Conservation (phyloP, 768 basidiomycete species). For the Amanita rubescens region DNA sequence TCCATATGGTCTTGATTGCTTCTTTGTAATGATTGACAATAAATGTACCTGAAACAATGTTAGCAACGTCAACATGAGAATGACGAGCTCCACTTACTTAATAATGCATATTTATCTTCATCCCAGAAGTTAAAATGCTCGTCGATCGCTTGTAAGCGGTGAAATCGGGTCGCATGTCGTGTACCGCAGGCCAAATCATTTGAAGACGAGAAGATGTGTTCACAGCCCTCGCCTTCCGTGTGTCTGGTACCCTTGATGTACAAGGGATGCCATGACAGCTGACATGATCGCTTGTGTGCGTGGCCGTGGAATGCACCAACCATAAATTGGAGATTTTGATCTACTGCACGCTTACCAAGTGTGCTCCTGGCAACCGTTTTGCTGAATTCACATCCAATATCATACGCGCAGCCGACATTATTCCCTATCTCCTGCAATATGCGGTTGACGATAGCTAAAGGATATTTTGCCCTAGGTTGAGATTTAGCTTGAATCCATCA, state of each 20-base stretch:
- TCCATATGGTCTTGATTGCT: constrained; percentile 4
- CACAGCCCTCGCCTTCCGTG: constrained; percentile 23
- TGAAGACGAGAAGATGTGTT: constrained; percentile 20
- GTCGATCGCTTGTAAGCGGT: constrained; percentile 18
- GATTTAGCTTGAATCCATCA: background rate
- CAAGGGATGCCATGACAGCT: constrained; percentile 15
- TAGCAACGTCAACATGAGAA: background rate
- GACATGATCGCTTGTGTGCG: constrained; percentile 21
- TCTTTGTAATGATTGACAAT: constrained; percentile 8
- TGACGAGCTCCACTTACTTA: constrained; percentile 7
- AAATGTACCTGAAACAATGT: constrained; percentile 2
- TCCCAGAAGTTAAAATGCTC: constrained; percentile 16
- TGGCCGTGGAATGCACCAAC: constrained; percentile 20
- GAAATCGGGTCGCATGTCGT: constrained; percentile 15
- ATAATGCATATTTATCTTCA: constrained; percentile 14
- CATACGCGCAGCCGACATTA: constrained; percentile 16
- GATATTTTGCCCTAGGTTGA: constrained; percentile 20
- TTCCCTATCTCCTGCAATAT: constrained; percentile 13
- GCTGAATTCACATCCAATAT: constrained; percentile 21
- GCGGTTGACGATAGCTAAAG: constrained; percentile 13
- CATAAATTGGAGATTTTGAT: constrained; percentile 5
- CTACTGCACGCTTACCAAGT: constrained; percentile 10
- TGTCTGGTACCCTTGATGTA: constrained; percentile 22
- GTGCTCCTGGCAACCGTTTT: constrained; percentile 16
- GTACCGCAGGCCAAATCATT: constrained; percentile 18